A percentile compares a stretch with the other conserved stretches of the same genome.
phyloP scores from a whole-genome alignment of 1,139 yeast species.

The Kurtzmaniella natalensis region DNA sequence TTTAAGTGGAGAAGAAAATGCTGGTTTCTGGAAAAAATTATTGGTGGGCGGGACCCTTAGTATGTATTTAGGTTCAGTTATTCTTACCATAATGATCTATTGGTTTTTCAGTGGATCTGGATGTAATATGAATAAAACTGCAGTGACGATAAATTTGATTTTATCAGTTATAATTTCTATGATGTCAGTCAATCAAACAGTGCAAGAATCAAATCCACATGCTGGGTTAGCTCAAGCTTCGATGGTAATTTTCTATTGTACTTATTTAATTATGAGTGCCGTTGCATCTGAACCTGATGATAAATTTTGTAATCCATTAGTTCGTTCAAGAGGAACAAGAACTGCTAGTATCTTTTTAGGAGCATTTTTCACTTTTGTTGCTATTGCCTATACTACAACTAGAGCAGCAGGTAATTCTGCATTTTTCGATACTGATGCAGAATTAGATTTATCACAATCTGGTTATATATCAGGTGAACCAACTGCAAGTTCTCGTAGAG shows the following conservation, averaged over 20 bases:
- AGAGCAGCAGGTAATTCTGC: constrained; percentile 87
- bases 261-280: constrained; percentile 88
- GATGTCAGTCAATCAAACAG: constrained; percentile 72
- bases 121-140: constrained; percentile 87
- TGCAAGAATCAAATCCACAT: constrained; percentile 90
- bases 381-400: constrained; percentile 95
- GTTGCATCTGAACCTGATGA: constrained; percentile 98
- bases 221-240: constrained; percentile 97
- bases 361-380: constrained; percentile 88
- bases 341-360: constrained; percentile 86
- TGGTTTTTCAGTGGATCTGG: constrained; percentile 79
- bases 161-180: constrained; percentile 61
- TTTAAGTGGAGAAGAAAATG: constrained; percentile 49
- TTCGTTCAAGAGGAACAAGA: constrained; percentile 85
- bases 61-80: constrained; percentile 74
- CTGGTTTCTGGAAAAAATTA: constrained; percentile 71
- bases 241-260: constrained; percentile 91
- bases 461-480: constrained; percentile 46
- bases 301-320: constrained; percentile 81
- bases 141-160: constrained; percentile 72
- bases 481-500: constrained; percentile 45
- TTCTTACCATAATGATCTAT: constrained; percentile 75
- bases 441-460: constrained; percentile 18
- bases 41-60: constrained; percentile 81
- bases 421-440: constrained; percentile 33